These are phyloP conservation scores for Phytopythium delawarense DNA, from an alignment of 352 stramenopile species.

Conservation along the genomic window DNA sequence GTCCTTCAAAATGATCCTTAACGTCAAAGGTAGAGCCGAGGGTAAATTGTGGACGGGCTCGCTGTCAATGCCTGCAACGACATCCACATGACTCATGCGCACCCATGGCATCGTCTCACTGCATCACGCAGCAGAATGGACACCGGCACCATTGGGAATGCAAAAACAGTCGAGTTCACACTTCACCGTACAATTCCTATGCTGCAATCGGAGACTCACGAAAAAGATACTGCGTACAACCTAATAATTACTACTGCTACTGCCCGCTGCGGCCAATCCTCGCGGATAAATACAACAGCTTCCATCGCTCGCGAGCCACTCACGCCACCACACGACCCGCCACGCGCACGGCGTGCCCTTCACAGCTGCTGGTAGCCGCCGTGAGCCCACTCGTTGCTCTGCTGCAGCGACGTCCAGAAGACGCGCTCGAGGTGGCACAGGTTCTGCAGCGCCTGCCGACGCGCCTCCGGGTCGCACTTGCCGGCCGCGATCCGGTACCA, in stretches of 20 bases:
- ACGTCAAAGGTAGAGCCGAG: too few species aligned
- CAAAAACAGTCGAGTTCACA: background rate
- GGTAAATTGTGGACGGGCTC: too few species aligned
- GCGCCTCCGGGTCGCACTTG: slow-evolving; percentile 50
- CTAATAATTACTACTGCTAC: slow-evolving; percentile 8
- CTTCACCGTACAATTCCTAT: slow-evolving; percentile 5
- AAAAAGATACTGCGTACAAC: background rate
- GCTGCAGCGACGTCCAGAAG: slow-evolving; percentile 61
- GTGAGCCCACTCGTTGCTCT: slow-evolving; percentile 46
- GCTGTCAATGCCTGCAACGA: too few species aligned
- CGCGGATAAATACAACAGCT: slow-evolving; percentile 4
- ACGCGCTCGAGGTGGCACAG: slow-evolving; percentile 46
- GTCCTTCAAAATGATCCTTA: background rate
- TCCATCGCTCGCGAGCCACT: slow-evolving; percentile 3
- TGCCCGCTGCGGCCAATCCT: slow-evolving; percentile 10
- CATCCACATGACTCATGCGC: too few species aligned
- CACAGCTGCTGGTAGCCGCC: slow-evolving; percentile 3
- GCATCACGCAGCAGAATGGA: background rate
- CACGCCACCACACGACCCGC: background rate
- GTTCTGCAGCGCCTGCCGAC: slow-evolving; percentile 32
- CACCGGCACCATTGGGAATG: background rate
- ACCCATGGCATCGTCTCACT: too few species aligned
- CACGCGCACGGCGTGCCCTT: background rate
- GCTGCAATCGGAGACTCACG: background rate
- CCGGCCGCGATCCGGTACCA: slow-evolving; percentile 75